Evolutionary conservation across 1,284 basidiomycete species (phyloP), one percentile per base, ranked within the genome.

Genomic region (Trichosporon coremiiforme): DNA sequence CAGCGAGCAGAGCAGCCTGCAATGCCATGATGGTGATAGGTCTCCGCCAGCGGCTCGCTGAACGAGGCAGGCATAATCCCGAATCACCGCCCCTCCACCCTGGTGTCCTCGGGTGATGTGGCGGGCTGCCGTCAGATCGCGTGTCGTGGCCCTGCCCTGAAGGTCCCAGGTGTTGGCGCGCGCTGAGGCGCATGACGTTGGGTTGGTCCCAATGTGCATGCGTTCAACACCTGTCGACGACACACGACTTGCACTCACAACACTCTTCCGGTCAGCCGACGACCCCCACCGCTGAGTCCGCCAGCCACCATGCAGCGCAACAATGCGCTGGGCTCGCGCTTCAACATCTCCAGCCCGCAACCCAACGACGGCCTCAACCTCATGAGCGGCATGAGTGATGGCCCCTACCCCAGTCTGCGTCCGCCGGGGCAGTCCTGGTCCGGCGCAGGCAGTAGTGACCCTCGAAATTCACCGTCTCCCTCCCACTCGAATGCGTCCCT

Each of bases 281-380:
- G 5, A 9, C 20, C 50, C 13, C 20, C 20, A 9, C 17, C 50
- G 50, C 50, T 53, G 50, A 55, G 68, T 64, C n/a, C 53, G 64
- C 55, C 33, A 62, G 31, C 22, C 35, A 64, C 55, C 53, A 75
- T 76, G 74, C 75, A 75, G 29, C 70, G 71, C 45, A 73, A 75
- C 25, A 74, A 73, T 25, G 64, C 65, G 55, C 66, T 74, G 12
- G 53, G 72, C 60, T 74, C 77, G 10, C 75, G 75, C 57, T 77
- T 77, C 73, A 77, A 78, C 69, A 79, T 81, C 62, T 79, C 79
- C 22, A 74, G 74, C n/a, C 79, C 78, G 4, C 78, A 77, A 55
- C 74, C 76, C 4, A 63, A 72, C 20, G 60, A 33, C 17, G 57
- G 57, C 33, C 31, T 62, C 15, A 33, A 62, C 57, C 57, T 62